Base-by-base conservation (phyloP, 495 filamentous ascomycete genomes). In the Ascodesmis nigricans region DNA sequence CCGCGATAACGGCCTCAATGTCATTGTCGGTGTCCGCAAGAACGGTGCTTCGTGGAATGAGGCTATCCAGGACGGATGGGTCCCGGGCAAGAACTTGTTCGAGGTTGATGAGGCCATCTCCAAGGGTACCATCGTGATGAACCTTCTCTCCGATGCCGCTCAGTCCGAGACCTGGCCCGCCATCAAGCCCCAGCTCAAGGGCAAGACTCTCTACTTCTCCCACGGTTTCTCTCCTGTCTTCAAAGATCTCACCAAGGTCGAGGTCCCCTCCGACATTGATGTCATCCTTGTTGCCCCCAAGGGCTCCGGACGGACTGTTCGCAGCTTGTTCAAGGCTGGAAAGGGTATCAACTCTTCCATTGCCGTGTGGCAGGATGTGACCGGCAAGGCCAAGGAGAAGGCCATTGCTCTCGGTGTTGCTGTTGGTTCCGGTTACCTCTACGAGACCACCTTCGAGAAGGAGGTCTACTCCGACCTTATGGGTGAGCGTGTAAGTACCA, bases 191-290 rank as follows among this genome's bases (percentile, higher is more conserved):
- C 73, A 87, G 56, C 63, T 97, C 54, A 90, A 93, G 75, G 90
- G 78, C 63, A 97, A 95, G 81, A 97, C 87, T 29, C 75, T 97
- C 51, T 97, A 97, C 73, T 97, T 97, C 73, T 93, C 87, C 35
- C 87, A 97, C 70, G 87, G 87, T 57, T 97, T 97, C 78, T 97
- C 87, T 41, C 87, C 87, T 53, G 83, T 97, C 59, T 97, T 97
- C 79, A 92, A 92, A 66, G 75, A 91, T 58, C 71, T 87, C 49
- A 97, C 87, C 71, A 91, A 92, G 63, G 87, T 97, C 57, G 84
- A 97, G 33, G 77, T 92, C 43, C 87, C 87, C 57, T 66, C 56
- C 35, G 78, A 92, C 60, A 77, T 97, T 48, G 87, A 95, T 61
- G 90, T 97, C 55, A 97, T 97, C 64, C 87, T 97, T 56, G 80